Percentiles rank a stretch among this genome's conserved stretches.
Evolutionary conservation across 306 rosid genomes (phyloP).

Genomic region (Rosa lucieae): DNA sequence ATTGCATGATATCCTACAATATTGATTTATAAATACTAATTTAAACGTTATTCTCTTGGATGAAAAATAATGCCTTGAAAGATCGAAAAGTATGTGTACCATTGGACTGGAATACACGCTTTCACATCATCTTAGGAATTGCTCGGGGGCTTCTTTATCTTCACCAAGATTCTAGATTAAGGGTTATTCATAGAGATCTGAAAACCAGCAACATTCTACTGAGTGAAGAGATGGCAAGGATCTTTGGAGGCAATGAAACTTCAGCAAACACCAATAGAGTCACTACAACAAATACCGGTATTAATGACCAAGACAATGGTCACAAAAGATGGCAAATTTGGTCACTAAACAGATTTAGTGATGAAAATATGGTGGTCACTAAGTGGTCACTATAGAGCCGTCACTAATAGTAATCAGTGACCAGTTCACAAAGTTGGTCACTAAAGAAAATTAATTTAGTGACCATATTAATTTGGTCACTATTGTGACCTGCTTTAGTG

Average conservation of each 20-base stretch:
- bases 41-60: neutral
- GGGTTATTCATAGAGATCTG: constrained; percentile 71
- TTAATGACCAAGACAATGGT: no score
- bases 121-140: constrained; percentile 65
- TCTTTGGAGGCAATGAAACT: constrained; percentile 64
- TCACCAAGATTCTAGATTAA: constrained; percentile 73
- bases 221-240: constrained; percentile 69
- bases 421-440: no score
- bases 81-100: constrained; percentile 50
- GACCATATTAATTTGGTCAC: no score
- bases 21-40: constrained; percentile 19
- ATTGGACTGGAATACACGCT: constrained; percentile 66
- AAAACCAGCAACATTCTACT: constrained; percentile 70
- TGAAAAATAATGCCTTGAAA: constrained; percentile 29
- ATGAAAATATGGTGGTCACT: no score
- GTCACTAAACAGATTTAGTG: no score
- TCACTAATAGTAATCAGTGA: no score
- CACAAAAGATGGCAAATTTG: no score
- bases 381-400: no score
- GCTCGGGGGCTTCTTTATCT: constrained; percentile 82
- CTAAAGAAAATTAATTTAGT: no score
- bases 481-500: no score
- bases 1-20: neutral
- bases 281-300: no score
- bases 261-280: constrained; percentile 56